Base-by-base conservation (phyloP, 1,139 yeast species). In the Saccharomyces pastorianus region DNA sequence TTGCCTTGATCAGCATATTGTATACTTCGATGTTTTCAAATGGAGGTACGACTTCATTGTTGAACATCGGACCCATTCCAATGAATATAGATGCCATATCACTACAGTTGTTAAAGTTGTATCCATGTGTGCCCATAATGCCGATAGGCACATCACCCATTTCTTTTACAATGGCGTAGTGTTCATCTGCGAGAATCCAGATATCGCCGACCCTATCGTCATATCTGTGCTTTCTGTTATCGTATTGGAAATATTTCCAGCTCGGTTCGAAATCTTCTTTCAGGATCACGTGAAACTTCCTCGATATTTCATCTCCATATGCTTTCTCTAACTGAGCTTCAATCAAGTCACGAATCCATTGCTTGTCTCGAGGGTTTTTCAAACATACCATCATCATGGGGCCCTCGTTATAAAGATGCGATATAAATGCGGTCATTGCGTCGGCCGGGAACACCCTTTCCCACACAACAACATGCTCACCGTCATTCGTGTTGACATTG, bases 81-180 rank as follows among this genome's bases (percentile, higher is more conserved):
- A 88, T 63, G 65, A 90, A 90, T 8, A 87, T 64, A 0, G 96
- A 93, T 54, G 96, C 74, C 96, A 89, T 89, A 55, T 88, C 72
- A 5, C 85, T 77, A 59, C 85, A 90, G 0, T 84, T 78, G 64
- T 85, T 86, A 20, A 38, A 38, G 65, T 85, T 83, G 65, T 88
- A 90, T 0, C 97, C 97, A 67, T 88, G 96, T 0, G 85, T 86
- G 6, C 96, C 96, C 89, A 34, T 48, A 13, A 47, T 26, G 23
- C 44, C 44, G 25, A 9, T 26, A 5, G 13, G 44, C 20, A 38
- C 25, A 9, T 17, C 44, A 5, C 26, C 11, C 7, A n/a, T 20
- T 38, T 38, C 44, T 14, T 38, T 38, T 9, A 38, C 23, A 20
- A 38, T 38, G 6, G 44, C 44, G 25, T 20, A 38, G 26, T 20